Evolutionary conservation across 257 asterid species (phyloP), one percentile per base, ranked within the genome.

Genomic region (Ilex aquifolium): DNA sequence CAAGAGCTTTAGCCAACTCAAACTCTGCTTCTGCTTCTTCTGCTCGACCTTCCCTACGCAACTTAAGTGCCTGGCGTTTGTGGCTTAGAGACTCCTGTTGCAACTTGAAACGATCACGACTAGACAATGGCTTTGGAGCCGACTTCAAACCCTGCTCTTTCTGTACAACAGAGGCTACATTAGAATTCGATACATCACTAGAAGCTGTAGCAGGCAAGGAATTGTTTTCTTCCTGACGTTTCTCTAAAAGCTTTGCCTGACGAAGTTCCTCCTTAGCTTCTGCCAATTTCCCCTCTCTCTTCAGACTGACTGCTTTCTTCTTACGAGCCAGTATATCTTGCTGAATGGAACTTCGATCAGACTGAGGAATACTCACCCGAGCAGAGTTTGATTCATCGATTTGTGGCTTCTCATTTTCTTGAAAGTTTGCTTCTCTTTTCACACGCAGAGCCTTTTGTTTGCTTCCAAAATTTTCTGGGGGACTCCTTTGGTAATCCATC

Each of bases 181-280:
- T 70, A 17, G 87, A 68, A 57, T 63, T 60, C 5, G 83, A 66
- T 6, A 72, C 51, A 62, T 78, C 78, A 57, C 64, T 60, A 8
- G 85, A 64, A 56, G 68, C 75, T 27, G 76, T 61, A 66, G 67
- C 51, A 5, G 72, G 59, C 55, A 62, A 80, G 69, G 83, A 69
- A 16, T 53, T 62, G 31, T 64, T 79, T 68, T 83, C 87, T 66
- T 77, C 83, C 31, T 50, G 12, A 7, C 46, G 76, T 77, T 90
- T 93, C 72, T 85, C 99, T 67, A 93, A 65, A 65, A 83, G 83
- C 79, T 87, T 93, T 61, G 99, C 96, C 72, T 80, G 82, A 31
- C 90, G 71, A 65, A 93, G 88, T 74, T 90, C 97, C 77, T 90
- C 97, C 78, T 90, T 93, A n/a, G 99, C 99, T 77, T 87, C 96